Conservation (phyloP, 305 asterid species). For the Fraxinus xanthoxyloides region DNA sequence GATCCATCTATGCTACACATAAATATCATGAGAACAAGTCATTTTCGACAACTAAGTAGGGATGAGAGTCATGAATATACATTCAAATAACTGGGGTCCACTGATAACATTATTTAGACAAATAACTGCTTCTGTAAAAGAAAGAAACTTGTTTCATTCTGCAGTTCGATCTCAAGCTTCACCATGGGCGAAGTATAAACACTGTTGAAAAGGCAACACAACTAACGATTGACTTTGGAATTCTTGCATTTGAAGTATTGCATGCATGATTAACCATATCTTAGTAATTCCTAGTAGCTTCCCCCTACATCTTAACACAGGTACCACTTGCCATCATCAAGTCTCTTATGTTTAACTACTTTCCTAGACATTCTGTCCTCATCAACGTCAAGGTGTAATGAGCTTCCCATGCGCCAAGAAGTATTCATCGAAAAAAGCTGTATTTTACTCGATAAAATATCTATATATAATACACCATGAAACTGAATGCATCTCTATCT, state of each 20-base stretch:
- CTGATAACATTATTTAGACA: background rate
- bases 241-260: background rate
- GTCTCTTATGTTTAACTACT: constrained; percentile 46
- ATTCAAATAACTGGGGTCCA: background rate
- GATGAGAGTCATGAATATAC: background rate
- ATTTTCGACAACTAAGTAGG: background rate
- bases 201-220: background rate
- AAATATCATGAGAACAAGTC: background rate
- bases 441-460: constrained; percentile 8
- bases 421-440: constrained; percentile 8
- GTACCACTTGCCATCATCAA: constrained; percentile 54
- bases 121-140: background rate
- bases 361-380: constrained; percentile 64
- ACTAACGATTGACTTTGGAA: background rate
- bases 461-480: constrained; percentile 7
- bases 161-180: background rate
- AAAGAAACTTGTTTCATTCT: background rate
- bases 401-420: constrained; percentile 32
- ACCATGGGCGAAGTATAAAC: background rate
- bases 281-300: constrained; percentile 11
- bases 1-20: background rate
- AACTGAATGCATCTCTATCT: constrained; percentile 1
- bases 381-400: constrained; percentile 31
- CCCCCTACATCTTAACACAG: constrained; percentile 14
- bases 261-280: constrained; percentile 16